These are phyloP conservation scores for Sporothrix humicola DNA, from an alignment of 2,329 filamentous ascomycete genomes.

Conservation along the genomic window DNA sequence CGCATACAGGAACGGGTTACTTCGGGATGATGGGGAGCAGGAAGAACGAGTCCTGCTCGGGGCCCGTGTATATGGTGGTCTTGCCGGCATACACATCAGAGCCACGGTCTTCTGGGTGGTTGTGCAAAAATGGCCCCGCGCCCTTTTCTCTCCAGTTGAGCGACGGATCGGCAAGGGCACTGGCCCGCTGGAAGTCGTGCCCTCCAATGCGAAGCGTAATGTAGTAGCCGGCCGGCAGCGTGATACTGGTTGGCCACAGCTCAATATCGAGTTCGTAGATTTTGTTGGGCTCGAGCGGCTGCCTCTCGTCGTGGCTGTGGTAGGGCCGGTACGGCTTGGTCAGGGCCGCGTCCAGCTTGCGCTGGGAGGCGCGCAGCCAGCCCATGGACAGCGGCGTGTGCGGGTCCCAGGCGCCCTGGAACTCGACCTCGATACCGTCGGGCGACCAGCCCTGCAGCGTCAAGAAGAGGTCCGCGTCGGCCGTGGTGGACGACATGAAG, in stretches of 20 bases:
- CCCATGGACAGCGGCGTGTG: conserved; percentile 25
- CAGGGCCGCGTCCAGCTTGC: neutral
- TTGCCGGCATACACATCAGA: neutral
- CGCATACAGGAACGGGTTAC: neutral
- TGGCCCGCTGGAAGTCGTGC: neutral
- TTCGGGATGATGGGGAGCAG: neutral
- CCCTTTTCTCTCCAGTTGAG: conserved; percentile 20
- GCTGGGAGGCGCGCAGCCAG: conserved; percentile 10
- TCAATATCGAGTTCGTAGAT: neutral
- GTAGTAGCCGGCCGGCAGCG: neutral
- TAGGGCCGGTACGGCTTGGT: conserved; percentile 16
- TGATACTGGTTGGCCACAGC: neutral
- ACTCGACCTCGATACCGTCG: conserved; percentile 14
- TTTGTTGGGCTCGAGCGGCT: conserved; percentile 17
- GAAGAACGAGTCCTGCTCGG: neutral
- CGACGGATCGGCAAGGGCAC: neutral
- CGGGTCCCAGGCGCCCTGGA: conserved; percentile 21
- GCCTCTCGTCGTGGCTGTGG: conserved; percentile 16
- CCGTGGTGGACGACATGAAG: neutral
- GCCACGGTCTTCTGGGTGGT: neutral
- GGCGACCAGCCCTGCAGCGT: conserved; percentile 12
- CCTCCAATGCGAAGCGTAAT: neutral
- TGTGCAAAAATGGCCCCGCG: conserved; percentile 10
- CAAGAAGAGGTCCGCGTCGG: conserved; percentile 16
- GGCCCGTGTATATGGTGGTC: neutral